Percentiles rank a stretch among this genome's conserved stretches.
These are phyloP conservation scores for Leccinum subtestaceum DNA, from an alignment of 768 basidiomycete species.

Conservation along the genomic window DNA sequence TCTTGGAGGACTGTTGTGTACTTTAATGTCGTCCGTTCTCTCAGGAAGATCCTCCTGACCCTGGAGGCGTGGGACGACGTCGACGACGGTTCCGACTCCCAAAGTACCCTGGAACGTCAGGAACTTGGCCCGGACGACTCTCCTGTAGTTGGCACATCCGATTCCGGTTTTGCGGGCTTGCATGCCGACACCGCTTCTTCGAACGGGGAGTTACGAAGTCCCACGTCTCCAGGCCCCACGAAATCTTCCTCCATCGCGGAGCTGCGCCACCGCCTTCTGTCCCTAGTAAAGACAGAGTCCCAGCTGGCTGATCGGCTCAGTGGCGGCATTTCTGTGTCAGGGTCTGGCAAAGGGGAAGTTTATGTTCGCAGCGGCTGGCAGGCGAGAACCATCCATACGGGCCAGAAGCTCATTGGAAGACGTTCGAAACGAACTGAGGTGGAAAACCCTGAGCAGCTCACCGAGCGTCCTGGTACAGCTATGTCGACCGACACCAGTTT, in stretches of 20 bases:
- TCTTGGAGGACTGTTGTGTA: slow-evolving; percentile 75
- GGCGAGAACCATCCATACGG: slow-evolving; percentile 58
- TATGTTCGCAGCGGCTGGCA: slow-evolving; percentile 85
- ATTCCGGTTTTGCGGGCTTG: slow-evolving; percentile 10
- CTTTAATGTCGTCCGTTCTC: slow-evolving; percentile 70
- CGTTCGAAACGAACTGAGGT: slow-evolving; percentile 24
- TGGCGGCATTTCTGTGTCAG: slow-evolving; percentile 68
- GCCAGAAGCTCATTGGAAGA: slow-evolving; percentile 33
- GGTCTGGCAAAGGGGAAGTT: slow-evolving; percentile 73
- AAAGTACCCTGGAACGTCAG: slow-evolving; percentile 33
- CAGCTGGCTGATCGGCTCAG: slow-evolving; percentile 70
- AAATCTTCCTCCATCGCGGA: slow-evolving; percentile 41
- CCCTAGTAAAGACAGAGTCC: slow-evolving; percentile 58
- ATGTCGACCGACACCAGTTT: slow-evolving; percentile 35
- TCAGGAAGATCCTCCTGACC: slow-evolving; percentile 65
- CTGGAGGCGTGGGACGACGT: slow-evolving; percentile 62
- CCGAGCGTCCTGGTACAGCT: slow-evolving; percentile 28
- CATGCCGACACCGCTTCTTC: slow-evolving; percentile 8
- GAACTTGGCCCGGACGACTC: slow-evolving; percentile 28
- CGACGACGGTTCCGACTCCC: slow-evolving; percentile 48
- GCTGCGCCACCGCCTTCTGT: slow-evolving; percentile 57
- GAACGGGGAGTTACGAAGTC: slow-evolving; percentile 12
- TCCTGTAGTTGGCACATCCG: slow-evolving; percentile 14
- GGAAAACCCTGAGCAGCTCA: slow-evolving; percentile 28
- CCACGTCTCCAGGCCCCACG: slow-evolving; percentile 16